Evolutionary conservation across 164 flowering plant genomes (phyloP).

Genomic region (Tetracentron sinense): DNA sequence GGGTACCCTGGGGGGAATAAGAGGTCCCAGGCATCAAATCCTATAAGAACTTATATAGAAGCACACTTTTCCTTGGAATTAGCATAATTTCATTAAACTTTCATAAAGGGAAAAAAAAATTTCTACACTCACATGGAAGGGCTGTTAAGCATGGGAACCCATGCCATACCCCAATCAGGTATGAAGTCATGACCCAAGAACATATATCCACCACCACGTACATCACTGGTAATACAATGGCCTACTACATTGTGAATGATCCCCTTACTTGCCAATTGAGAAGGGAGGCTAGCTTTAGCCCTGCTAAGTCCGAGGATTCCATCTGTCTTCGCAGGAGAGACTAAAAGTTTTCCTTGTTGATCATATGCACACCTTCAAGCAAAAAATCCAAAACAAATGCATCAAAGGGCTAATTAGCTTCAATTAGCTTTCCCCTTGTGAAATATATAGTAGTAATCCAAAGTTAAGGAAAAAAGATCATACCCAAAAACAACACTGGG

Average conservation of each 20-base stretch:
- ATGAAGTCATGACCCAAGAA: constrained; percentile 66
- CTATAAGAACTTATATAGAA: no score
- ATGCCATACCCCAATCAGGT: constrained; percentile 61
- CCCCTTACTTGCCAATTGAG: constrained; percentile 62
- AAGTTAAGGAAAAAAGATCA: not conserved
- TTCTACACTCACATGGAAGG: constrained; percentile 46
- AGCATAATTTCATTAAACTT: not conserved
- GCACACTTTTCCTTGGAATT: no score
- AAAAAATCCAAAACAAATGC: constrained; percentile 10
- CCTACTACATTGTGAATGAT: constrained; percentile 65
- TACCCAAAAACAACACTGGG: constrained; percentile 63
- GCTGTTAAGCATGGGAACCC: constrained; percentile 69
- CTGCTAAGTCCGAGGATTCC: constrained; percentile 75
- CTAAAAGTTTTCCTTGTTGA: constrained; percentile 69
- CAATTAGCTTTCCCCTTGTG: no score
- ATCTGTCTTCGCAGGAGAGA: constrained; percentile 64
- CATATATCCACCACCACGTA: constrained; percentile 53
- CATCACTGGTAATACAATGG: constrained; percentile 54
- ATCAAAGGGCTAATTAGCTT: not conserved
- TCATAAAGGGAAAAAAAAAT: not conserved
- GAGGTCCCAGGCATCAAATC: no score
- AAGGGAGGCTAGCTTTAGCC: constrained; percentile 63
- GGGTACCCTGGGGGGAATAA: no score
- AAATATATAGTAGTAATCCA: not conserved
- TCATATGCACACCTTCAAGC: constrained; percentile 70